Conservation (phyloP, 768 basidiomycete species). For the Tubosaeta brunneosetosa region DNA sequence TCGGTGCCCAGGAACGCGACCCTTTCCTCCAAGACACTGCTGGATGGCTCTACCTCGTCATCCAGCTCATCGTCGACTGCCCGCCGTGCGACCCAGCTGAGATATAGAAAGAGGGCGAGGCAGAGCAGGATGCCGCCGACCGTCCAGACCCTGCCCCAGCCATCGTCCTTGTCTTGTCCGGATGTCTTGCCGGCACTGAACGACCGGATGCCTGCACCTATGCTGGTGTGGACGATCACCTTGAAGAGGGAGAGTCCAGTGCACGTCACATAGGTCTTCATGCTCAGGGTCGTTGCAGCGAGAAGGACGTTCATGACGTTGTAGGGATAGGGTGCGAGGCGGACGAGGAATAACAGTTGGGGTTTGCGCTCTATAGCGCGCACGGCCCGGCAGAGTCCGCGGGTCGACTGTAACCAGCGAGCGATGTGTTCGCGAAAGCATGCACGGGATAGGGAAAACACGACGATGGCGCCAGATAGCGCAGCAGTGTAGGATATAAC, state of each 20-base stretch:
- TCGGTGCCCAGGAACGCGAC: constrained; percentile 47
- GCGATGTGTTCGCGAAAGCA: constrained; percentile 69
- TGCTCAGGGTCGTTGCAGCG: constrained; percentile 75
- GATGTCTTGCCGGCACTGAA: constrained; percentile 51
- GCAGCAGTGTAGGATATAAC: constrained; percentile 85
- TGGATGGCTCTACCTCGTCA: constrained; percentile 34
- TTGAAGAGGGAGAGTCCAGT: constrained; percentile 86
- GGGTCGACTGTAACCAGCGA: constrained; percentile 65
- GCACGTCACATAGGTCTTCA: constrained; percentile 73
- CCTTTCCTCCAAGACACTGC: constrained; percentile 43
- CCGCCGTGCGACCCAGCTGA: constrained; percentile 73
- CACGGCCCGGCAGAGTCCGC: constrained; percentile 74
- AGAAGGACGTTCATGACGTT: constrained; percentile 95
- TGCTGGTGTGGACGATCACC: constrained; percentile 83
- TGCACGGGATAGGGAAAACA: constrained; percentile 74
- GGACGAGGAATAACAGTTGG: constrained; percentile 84
- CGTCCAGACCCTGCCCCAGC: constrained; percentile 58
- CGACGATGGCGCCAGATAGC: constrained; percentile 75
- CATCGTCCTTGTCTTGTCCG: constrained; percentile 35
- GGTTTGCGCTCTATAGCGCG: constrained; percentile 85
- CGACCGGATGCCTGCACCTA: constrained; percentile 83
- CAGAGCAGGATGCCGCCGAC: constrained; percentile 66
- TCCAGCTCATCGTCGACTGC: constrained; percentile 55
- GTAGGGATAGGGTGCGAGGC: constrained; percentile 87
- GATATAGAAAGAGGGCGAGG: constrained; percentile 70